Conservation (phyloP, 768 basidiomycete genomes). For the Boletus reticuloceps region DNA sequence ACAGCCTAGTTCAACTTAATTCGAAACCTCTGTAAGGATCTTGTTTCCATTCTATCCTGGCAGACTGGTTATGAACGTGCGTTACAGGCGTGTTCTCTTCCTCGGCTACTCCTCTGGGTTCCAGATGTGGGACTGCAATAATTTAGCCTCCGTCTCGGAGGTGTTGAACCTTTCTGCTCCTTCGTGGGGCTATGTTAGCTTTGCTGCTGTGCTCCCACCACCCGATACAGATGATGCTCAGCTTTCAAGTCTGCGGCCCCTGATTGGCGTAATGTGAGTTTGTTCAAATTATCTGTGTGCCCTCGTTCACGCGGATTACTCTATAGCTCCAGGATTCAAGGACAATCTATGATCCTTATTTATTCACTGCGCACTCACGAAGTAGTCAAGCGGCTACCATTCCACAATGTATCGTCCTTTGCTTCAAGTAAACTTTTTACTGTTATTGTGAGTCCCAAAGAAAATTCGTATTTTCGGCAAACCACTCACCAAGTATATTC, state of each 20-base stretch:
- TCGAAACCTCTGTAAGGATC: constrained; percentile 19
- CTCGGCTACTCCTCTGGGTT: constrained; percentile 52
- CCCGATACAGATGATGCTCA: neutral
- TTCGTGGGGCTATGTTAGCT: constrained; percentile 24
- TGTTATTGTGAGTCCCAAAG: constrained; percentile 26
- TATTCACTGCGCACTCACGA: too few species aligned
- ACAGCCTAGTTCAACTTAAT: constrained; percentile 19
- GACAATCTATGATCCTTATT: too few species aligned
- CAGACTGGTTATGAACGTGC: neutral
- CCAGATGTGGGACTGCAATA: constrained; percentile 62
- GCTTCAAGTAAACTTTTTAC: constrained; percentile 9
- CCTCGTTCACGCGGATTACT: neutral
- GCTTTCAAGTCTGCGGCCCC: constrained; percentile 2
- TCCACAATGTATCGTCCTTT: constrained; percentile 26
- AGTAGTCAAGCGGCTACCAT: neutral
- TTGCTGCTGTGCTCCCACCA: too few species aligned
- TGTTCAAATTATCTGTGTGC: neutral
- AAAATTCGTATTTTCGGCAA: constrained; percentile 13
- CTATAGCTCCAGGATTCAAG: neutral
- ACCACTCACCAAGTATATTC: neutral
- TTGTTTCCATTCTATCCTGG: neutral
- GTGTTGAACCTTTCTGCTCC: constrained; percentile 39
- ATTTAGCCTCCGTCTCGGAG: constrained; percentile 49
- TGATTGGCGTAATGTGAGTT: constrained; percentile 34
- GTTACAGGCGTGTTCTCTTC: constrained; percentile 44